Evolutionary conservation across 768 basidiomycete genomes (phyloP).

Genomic region (Rossbeevera mucosa): DNA sequence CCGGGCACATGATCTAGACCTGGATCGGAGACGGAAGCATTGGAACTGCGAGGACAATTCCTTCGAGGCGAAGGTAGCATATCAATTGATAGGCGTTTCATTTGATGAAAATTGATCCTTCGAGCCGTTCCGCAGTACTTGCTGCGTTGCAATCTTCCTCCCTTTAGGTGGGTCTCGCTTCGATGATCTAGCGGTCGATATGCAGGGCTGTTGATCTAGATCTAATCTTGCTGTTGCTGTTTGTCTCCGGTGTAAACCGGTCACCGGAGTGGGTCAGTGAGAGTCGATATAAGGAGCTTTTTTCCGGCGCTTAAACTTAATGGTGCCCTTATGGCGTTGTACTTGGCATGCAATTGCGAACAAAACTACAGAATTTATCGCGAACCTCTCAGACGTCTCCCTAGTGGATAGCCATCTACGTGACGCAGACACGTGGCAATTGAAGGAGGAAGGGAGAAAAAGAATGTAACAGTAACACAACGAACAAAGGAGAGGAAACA

Average conservation of each 20-base stretch:
- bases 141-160: neutral
- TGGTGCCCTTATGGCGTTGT: neutral
- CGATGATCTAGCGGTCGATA: neutral
- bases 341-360: neutral
- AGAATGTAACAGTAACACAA: neutral
- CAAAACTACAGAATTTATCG: neutral
- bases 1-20: neutral
- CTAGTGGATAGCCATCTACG: neutral
- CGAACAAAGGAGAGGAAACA: neutral
- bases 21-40: conserved; percentile 1
- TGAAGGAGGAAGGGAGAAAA: neutral
- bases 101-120: neutral
- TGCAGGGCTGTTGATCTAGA: neutral
- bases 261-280: neutral
- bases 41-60: conserved; percentile 13
- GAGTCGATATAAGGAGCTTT: neutral
- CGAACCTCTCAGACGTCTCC: neutral
- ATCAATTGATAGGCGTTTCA: neutral
- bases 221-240: neutral
- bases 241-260: neutral
- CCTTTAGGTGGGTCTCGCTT: neutral
- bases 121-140: neutral
- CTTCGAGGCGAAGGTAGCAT: conserved; percentile 29
- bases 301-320: neutral
- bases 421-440: conserved; percentile 1